These are phyloP conservation scores for Suillus decipiens DNA, from an alignment of 768 basidiomycete genomes.

Conservation along the genomic window DNA sequence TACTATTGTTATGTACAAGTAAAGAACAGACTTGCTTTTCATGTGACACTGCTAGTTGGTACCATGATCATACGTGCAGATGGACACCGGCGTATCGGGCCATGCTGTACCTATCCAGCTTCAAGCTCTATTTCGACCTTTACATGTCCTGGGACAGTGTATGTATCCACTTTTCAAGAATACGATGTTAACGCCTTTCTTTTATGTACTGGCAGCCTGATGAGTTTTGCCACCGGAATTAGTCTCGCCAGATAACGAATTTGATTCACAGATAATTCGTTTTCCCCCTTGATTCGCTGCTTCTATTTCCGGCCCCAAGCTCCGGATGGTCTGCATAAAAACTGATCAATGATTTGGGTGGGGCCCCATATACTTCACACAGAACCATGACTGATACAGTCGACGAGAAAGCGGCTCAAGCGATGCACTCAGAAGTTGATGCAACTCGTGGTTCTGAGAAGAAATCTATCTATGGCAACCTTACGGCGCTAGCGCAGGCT, in stretches of 20 bases:
- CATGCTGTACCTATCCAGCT: neutral
- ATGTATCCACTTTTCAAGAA: neutral
- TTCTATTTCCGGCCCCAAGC: neutral
- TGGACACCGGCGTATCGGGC: no score
- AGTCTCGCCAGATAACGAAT: neutral
- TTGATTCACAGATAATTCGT: neutral
- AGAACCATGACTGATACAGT: slow-evolving; percentile 12
- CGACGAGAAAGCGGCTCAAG: slow-evolving; percentile 15
- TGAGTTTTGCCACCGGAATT: neutral
- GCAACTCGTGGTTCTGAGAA: slow-evolving; percentile 17
- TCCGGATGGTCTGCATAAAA: neutral
- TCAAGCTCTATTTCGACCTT: neutral
- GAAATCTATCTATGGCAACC: slow-evolving; percentile 9
- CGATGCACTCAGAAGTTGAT: slow-evolving; percentile 1
- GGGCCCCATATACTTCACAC: neutral
- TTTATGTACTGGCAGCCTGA: neutral
- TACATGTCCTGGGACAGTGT: neutral
- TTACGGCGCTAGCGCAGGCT: slow-evolving; percentile 23
- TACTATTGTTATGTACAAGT: neutral
- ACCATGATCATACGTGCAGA: neutral
- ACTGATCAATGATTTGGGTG: neutral
- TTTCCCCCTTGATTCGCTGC: neutral
- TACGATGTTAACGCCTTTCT: neutral
- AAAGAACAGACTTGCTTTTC: neutral
- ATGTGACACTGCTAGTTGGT: no score